Conservation (phyloP, 176 grass and related monocot species). For the Raddia distichophylla region DNA sequence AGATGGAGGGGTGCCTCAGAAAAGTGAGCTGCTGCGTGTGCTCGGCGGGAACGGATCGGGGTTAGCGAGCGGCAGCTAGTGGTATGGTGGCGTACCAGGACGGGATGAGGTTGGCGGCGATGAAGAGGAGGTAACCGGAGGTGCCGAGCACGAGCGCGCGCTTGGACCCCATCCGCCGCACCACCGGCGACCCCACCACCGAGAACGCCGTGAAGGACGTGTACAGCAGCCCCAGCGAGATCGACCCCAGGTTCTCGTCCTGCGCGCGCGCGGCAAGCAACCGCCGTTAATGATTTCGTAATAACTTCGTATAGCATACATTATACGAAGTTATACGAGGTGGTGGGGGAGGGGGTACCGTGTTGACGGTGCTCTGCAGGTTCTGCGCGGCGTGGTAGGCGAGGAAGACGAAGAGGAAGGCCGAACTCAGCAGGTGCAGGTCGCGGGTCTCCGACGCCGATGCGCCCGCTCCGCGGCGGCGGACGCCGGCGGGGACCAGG, state of each 20-base stretch:
- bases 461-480: not conserved
- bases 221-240: conserved; percentile 83
- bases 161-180: conserved; percentile 64
- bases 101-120: conserved; percentile 81
- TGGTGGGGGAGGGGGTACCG: no score
- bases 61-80: not conserved
- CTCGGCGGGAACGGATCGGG: not conserved
- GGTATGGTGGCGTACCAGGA: conserved; percentile 50
- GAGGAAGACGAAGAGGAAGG: conserved; percentile 96
- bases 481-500: conserved; percentile 22
- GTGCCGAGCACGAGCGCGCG: conserved; percentile 74
- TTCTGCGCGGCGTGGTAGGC: conserved; percentile 98
- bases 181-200: conserved; percentile 67
- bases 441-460: conserved; percentile 41
- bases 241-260: conserved; percentile 81
- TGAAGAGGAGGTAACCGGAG: conserved; percentile 87
- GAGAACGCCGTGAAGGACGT: conserved; percentile 89
- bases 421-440: conserved; percentile 71
- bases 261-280: conserved; percentile 22
- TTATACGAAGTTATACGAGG: no score
- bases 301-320: no score
- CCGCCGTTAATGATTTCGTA: not conserved
- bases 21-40: not conserved
- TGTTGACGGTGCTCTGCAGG: conserved; percentile 94
- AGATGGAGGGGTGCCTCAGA: not conserved